Conservation (phyloP, 768 basidiomycete species). For the Agaricus sinodeliciosus region DNA sequence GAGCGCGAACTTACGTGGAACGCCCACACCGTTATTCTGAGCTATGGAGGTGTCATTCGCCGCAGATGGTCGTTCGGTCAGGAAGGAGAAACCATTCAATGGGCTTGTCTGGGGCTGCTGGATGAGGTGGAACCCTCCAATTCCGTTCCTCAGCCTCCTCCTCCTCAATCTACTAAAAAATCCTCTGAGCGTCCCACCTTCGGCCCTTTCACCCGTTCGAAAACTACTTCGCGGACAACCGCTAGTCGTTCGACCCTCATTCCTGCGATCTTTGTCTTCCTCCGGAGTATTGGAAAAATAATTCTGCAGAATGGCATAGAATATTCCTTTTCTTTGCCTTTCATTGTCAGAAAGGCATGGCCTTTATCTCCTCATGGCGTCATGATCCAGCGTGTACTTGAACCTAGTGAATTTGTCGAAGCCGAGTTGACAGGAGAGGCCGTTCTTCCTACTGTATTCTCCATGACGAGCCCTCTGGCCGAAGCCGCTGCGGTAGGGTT, state of each 20-base stretch:
- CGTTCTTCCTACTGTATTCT: constrained; percentile 75
- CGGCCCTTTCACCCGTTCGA: constrained; percentile 44
- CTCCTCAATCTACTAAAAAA: constrained; percentile 7
- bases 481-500: constrained; percentile 70
- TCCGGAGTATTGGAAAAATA: constrained; percentile 68
- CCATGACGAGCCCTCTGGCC: constrained; percentile 68
- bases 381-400: constrained; percentile 69
- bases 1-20: constrained; percentile 73
- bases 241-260: constrained; percentile 32
- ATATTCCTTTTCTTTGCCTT: constrained; percentile 75
- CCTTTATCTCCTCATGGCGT: constrained; percentile 73
- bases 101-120: constrained; percentile 72
- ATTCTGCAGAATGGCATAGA: constrained; percentile 66
- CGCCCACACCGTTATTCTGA: constrained; percentile 52
- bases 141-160: constrained; percentile 17
- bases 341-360: constrained; percentile 76
- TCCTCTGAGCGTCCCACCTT: constrained; percentile 34
- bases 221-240: constrained; percentile 31
- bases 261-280: constrained; percentile 68
- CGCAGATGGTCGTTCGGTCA: constrained; percentile 72
- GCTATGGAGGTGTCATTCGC: constrained; percentile 58
- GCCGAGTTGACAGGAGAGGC: constrained; percentile 59
- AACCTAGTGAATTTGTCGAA: constrained; percentile 59
- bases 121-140: constrained; percentile 40
- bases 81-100: constrained; percentile 69